phyloP scores from a whole-genome alignment of 2,329 filamentous ascomycete genomes.

The Paecilomyces formosus region DNA sequence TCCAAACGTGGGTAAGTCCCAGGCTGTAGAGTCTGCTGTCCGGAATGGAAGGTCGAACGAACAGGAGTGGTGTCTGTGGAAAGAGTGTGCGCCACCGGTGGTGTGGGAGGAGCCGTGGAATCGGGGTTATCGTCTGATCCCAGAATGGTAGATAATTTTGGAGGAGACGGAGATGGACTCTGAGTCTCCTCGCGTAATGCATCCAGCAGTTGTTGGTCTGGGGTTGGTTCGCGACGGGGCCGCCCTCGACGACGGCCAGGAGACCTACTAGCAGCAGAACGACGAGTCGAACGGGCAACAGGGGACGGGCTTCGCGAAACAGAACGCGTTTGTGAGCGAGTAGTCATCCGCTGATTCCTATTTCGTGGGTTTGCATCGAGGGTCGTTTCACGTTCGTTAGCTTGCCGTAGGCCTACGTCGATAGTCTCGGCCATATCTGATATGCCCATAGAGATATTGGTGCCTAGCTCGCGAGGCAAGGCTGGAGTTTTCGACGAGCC shows the following conservation, averaged over 20 bases:
- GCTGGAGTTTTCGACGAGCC: constrained; percentile 28
- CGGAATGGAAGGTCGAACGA: constrained; percentile 12
- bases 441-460: constrained; percentile 20
- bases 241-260: constrained; percentile 10
- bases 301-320: not conserved
- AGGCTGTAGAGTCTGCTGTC: constrained; percentile 10
- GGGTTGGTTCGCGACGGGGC: constrained; percentile 23
- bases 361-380: constrained; percentile 6
- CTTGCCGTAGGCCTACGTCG: constrained; percentile 19
- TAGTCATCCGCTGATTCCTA: constrained; percentile 3
- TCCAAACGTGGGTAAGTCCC: constrained; percentile 16
- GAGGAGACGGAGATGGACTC: constrained; percentile 10
- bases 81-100: constrained; percentile 24
- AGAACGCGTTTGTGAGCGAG: constrained; percentile 7
- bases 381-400: constrained; percentile 8
- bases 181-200: constrained; percentile 19
- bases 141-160: constrained; percentile 1
- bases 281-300: not conserved
- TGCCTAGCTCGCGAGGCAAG: constrained; percentile 26
- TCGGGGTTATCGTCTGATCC: constrained; percentile 1
- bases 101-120: constrained; percentile 26
- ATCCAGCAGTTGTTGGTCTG: constrained; percentile 24
- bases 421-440: constrained; percentile 26
- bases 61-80: constrained; percentile 24
- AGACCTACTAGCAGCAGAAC: constrained; percentile 6